A percentile compares a stretch with the other conserved stretches of the same genome.
phyloP scores from a whole-genome alignment of 768 basidiomycete genomes.

The Leccinum ochraceum region DNA sequence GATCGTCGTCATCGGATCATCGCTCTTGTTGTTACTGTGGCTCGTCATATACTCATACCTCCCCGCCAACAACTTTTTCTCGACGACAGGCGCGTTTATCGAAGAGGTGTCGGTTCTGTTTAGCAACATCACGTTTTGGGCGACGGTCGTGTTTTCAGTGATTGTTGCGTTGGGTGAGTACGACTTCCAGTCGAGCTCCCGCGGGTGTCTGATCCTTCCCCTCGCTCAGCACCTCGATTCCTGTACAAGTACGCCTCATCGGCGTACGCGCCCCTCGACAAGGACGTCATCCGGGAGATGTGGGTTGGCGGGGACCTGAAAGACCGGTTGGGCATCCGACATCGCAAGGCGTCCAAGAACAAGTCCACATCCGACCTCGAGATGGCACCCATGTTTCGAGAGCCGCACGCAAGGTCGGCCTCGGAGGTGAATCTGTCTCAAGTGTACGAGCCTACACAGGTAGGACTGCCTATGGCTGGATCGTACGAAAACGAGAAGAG shows the following conservation, averaged over 20 bases:
- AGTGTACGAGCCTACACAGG: constrained; percentile 50
- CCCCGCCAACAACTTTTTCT: constrained; percentile 68
- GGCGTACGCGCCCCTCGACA: constrained; percentile 80
- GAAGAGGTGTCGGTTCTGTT: constrained; percentile 75
- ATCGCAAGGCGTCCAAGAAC: constrained; percentile 55
- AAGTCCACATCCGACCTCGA: constrained; percentile 44
- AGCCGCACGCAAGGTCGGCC: constrained; percentile 60
- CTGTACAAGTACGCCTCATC: constrained; percentile 69
- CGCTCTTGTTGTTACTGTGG: constrained; percentile 84
- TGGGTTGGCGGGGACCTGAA: constrained; percentile 85
- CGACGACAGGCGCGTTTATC: constrained; percentile 69
- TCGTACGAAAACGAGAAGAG: constrained; percentile 16
- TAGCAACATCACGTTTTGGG: constrained; percentile 82
- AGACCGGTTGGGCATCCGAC: constrained; percentile 72
- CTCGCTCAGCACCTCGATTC: constrained; percentile 73
- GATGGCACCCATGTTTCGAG: constrained; percentile 69
- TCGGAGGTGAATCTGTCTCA: constrained; percentile 54
- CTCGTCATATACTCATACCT: constrained; percentile 87
- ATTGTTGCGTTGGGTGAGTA: constrained; percentile 68
- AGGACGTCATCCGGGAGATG: constrained; percentile 90
- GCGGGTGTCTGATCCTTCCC: constrained; percentile 7
- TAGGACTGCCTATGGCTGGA: constrained; percentile 29
- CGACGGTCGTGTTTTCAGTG: constrained; percentile 68
- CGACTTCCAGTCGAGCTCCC: background rate
- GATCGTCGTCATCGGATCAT: constrained; percentile 78